Percentiles rank a stretch among this genome's conserved stretches.
Conservation (phyloP, 1,284 basidiomycete genomes). For the Xerocomus minutiporus region DNA sequence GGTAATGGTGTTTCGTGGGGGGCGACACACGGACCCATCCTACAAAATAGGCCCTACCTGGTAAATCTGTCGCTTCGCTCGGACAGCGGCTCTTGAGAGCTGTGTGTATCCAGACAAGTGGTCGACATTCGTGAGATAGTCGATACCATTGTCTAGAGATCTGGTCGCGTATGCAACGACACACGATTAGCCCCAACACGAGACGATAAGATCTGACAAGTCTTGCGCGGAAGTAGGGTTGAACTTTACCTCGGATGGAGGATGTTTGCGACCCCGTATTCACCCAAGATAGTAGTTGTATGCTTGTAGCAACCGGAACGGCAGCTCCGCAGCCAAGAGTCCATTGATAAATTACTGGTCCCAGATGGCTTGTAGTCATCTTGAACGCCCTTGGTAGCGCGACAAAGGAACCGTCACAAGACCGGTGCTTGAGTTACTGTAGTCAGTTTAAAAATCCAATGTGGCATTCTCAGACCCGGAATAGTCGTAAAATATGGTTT, state of each 20-base stretch:
- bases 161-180: not conserved
- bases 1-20: not conserved
- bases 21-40: not conserved
- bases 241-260: too few species aligned
- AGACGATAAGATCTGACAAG: not conserved
- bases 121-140: not conserved
- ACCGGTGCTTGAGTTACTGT: not conserved
- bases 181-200: too few species aligned
- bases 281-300: too few species aligned
- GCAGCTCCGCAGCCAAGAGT: too few species aligned
- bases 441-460: not conserved
- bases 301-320: too few species aligned
- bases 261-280: too few species aligned
- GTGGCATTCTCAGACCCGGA: not conserved
- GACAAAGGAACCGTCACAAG: too few species aligned
- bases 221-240: too few species aligned
- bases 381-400: not conserved
- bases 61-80: not conserved
- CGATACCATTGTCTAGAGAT: not conserved
- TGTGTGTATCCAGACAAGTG: too few species aligned
- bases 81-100: too few species aligned
- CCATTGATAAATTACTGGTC: too few species aligned
- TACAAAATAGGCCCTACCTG: not conserved
- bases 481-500: slow-evolving; percentile 14
- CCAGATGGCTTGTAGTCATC: not conserved